Conservation (phyloP, 129 eudicot species). For the Silybum marianum region DNA sequence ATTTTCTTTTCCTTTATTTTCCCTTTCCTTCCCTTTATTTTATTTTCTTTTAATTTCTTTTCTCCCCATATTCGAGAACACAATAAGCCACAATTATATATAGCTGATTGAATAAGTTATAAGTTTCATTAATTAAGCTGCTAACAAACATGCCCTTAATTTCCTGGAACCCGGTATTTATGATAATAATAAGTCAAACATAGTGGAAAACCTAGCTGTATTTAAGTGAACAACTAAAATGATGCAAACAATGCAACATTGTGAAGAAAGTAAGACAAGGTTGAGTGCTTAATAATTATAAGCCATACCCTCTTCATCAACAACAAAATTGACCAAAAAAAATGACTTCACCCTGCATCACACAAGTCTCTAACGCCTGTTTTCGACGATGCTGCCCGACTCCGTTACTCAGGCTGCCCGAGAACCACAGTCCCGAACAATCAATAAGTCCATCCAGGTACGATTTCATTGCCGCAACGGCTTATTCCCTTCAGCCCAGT, state of each 20-base stretch:
- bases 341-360: conserved; percentile 66
- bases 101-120: background rate
- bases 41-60: no score
- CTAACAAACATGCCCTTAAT: no score
- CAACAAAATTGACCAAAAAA: conserved; percentile 16
- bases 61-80: no score
- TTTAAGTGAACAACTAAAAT: conserved; percentile 24
- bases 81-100: background rate
- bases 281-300: conserved; percentile 17
- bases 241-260: conserved; percentile 41
- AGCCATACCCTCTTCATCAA: conserved; percentile 28
- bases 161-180: conserved; percentile 4
- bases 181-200: conserved; percentile 21
- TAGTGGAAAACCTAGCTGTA: conserved; percentile 16
- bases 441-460: conserved; percentile 34
- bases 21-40: no score
- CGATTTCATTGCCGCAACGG: conserved; percentile 57
- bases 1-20: no score
- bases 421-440: conserved; percentile 26
- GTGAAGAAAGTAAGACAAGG: conserved; percentile 21
- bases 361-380: conserved; percentile 57
- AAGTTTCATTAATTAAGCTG: background rate
- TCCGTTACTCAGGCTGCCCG: conserved; percentile 43
- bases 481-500: conserved; percentile 56
- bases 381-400: conserved; percentile 55